Evolutionary conservation across 1,284 basidiomycete genomes (phyloP).

Genomic region (Boletus sp.): DNA sequence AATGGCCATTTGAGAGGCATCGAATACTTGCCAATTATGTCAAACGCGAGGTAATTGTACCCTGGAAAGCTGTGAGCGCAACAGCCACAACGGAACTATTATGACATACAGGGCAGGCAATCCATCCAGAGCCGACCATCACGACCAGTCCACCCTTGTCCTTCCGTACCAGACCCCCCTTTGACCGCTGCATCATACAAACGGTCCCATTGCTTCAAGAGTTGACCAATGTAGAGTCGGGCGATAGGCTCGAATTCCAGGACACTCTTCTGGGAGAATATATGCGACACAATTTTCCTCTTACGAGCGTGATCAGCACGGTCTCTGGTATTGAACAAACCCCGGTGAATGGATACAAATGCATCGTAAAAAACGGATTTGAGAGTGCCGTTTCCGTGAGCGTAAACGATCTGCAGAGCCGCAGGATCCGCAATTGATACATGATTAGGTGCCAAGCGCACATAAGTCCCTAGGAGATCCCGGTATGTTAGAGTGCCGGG

Average conservation of each 20-base stretch:
- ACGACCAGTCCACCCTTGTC: constrained; percentile 62
- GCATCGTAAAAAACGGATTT: constrained; percentile 83
- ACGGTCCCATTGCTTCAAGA: constrained; percentile 79
- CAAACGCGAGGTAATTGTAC: constrained; percentile 83
- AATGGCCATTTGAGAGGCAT: background rate
- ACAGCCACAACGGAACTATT: background rate
- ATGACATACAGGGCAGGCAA: constrained; percentile 61
- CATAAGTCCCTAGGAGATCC: constrained; percentile 57
- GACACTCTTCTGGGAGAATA: constrained; percentile 83
- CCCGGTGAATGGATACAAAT: constrained; percentile 67
- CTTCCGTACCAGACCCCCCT: constrained; percentile 54
- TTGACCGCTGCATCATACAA: constrained; percentile 57
- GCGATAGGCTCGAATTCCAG: constrained; percentile 80
- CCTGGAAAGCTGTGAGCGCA: constrained; percentile 34
- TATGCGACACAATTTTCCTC: constrained; percentile 84
- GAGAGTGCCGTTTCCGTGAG: constrained; percentile 73
- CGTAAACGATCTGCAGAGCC: constrained; percentile 73
- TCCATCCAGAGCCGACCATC: constrained; percentile 70
- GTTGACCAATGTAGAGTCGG: constrained; percentile 53
- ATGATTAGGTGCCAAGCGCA: constrained; percentile 87
- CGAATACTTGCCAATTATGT: constrained; percentile 61
- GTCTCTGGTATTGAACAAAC: constrained; percentile 84
- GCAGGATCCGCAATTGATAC: constrained; percentile 78
- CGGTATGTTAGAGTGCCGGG: background rate
- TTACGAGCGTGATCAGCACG: constrained; percentile 82